Conservation (phyloP, 345 rosid species). For the Euclidium syriacum region DNA sequence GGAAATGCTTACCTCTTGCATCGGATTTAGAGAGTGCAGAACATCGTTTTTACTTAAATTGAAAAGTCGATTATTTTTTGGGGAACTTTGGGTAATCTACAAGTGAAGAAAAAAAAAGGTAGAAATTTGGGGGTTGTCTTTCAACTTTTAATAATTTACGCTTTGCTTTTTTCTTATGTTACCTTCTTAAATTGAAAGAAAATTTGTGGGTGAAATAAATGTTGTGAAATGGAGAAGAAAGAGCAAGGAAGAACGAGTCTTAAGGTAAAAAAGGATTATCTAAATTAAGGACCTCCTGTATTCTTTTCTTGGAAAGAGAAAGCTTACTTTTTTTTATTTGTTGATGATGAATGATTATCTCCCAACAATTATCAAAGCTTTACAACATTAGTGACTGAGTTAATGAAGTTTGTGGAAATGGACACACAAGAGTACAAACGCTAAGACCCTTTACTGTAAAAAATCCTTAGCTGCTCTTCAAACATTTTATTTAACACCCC, state of each 20-base stretch:
- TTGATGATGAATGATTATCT: too few relatives aligned
- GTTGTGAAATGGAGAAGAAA: background rate
- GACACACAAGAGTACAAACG: too few relatives aligned
- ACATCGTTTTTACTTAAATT: constrained; percentile 3
- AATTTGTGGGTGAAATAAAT: background rate
- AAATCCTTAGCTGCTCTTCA: too few relatives aligned
- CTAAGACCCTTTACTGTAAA: too few relatives aligned
- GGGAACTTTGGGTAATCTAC: background rate
- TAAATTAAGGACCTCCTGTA: constrained; percentile 5
- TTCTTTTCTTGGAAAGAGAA: background rate
- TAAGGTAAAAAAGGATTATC: background rate
- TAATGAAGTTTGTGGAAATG: too few relatives aligned
- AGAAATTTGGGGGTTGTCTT: background rate
- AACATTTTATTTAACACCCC: too few relatives aligned
- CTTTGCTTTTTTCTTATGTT: background rate
- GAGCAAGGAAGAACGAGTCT: constrained; percentile 23
- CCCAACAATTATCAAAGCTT: too few relatives aligned
- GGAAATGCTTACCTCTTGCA: constrained; percentile 26
- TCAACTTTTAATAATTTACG: background rate
- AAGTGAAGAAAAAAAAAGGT: background rate
- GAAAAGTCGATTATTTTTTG: background rate
- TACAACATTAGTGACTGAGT: too few relatives aligned
- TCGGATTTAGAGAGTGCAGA: constrained; percentile 14
- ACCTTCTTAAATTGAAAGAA: background rate
- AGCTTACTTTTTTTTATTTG: too few relatives aligned